Evolutionary conservation across 75 land plant genomes (phyloP), one percentile per base, ranked within the genome.

Genomic region (Picea sitchensis): DNA sequence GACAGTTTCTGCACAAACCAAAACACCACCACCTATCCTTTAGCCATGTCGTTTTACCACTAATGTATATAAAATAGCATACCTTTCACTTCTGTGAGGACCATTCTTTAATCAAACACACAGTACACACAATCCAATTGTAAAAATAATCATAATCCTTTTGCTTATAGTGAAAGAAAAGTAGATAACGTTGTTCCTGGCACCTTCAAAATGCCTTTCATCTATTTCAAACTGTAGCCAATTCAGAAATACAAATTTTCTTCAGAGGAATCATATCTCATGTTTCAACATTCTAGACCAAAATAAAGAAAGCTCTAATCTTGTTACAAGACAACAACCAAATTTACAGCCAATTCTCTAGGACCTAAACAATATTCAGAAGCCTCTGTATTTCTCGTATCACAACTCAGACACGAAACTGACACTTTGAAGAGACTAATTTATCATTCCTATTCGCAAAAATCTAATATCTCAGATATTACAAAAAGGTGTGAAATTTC

Each of bases 1-100:
- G 76, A 23, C 54, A 84, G 78, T 65, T 73, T 84, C 93, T 93
- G 86, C 56, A 80, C 18, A 38, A 57, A 23, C 58, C 36, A 76
- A 69, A 77, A 20, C 47, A n/a, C 7, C 36, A 32, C 4, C 23
- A 71, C 51, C 47, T 44, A 41, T 71, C 47, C 3, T 32, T 71
- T 71, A 71, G 74, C 11, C 74, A 71, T 20, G 36, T 38, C 36
- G 14, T 71, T 44, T 71, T 41, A 71, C 5, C 51, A 71, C 54
- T 7, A n/a, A 71, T 71, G 51, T 20, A 71, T 20, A 71, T 23
- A 71, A 36, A 32, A 67, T 41, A 71, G 74, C 30, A 71, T 71
- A 44, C 20, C 74, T 18, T n/a, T 71, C 13, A 71, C 23, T 8
- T 71, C 4, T 44, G 21, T 15, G 51, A 11, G 18, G 8, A 38